phyloP scores from a whole-genome alignment of 306 rosid genomes.

The Pachyrhizus erosus region DNA sequence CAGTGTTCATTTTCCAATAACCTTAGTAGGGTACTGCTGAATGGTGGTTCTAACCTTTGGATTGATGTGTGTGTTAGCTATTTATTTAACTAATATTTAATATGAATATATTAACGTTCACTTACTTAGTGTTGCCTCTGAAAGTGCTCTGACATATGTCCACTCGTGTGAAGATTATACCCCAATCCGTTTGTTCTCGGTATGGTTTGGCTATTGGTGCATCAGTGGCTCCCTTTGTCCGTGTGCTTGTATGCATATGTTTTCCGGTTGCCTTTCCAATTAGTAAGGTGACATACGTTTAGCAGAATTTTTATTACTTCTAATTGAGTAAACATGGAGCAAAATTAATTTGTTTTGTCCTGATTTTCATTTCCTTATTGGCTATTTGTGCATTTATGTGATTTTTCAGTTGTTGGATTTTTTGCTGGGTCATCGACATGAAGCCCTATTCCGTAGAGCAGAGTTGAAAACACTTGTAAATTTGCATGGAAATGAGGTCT shows the following conservation, averaged over 20 bases:
- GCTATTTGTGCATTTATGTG: slow-evolving; percentile 39
- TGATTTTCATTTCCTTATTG: slow-evolving; percentile 11
- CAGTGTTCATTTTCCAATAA: not conserved
- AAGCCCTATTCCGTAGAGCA: slow-evolving; percentile 94
- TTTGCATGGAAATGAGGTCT: slow-evolving; percentile 95
- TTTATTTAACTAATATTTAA: slow-evolving; percentile 24
- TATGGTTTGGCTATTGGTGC: slow-evolving; percentile 63
- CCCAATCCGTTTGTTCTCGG: slow-evolving; percentile 57
- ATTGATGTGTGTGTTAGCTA: not conserved
- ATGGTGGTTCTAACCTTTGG: slow-evolving; percentile 8
- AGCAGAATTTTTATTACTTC: slow-evolving; percentile 10
- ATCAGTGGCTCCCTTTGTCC: slow-evolving; percentile 55
- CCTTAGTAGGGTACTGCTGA: not conserved
- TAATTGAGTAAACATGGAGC: slow-evolving; percentile 15
- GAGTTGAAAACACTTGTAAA: slow-evolving; percentile 90
- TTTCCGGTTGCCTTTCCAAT: slow-evolving; percentile 57
- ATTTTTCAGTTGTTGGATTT: slow-evolving; percentile 78
- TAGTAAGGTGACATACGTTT: slow-evolving; percentile 49
- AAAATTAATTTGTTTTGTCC: slow-evolving; percentile 13
- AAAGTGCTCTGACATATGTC: slow-evolving; percentile 45
- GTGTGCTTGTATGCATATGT: slow-evolving; percentile 57
- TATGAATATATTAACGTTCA: slow-evolving; percentile 12
- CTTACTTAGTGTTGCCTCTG: not conserved
- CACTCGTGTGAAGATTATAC: slow-evolving; percentile 60
- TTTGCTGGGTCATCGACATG: slow-evolving; percentile 82